Base-by-base conservation (phyloP, 768 basidiomycete genomes). In the Suillus hirtellus region DNA sequence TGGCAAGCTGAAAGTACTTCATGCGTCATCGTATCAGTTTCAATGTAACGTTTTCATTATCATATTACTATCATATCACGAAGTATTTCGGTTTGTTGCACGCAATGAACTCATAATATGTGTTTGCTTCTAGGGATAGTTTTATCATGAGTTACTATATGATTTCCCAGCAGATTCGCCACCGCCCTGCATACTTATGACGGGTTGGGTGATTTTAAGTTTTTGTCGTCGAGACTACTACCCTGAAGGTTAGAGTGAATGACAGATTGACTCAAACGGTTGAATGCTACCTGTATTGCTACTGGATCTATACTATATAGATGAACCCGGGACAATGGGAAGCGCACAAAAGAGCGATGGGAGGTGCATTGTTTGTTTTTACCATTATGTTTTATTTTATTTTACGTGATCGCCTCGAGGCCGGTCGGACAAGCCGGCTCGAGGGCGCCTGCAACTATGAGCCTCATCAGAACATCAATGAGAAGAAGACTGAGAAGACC, bases 361-460 rank as follows among this genome's bases (percentile, higher is more conserved):
- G 5, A 24, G 19, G 6, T 19, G 35, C 60, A 71, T 65, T 65
- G 68, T 71, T 58, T 31, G 11, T 27, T 58, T 58, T 42, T 19
- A 11, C 24, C 43, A 49, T 38, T 54, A 49, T 43, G 52, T 65
- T 42, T 9, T 60, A 60, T 70, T 47, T 67, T 63, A 65, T 40
- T 63, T 69, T 49, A 60, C 61, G 55, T 61, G 21, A 61, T 44
- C 19, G 64, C 74, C 73, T 72, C 74, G 74, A 74, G 73, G 74
- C 73, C 31, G 62, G 19, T 40, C 60, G 37, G 49, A 31, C 31
- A 43, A 60, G 37, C 52, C 56, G 38, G 42, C 40, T 43, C 38
- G 56, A 58, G 9, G 8, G 38, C 56, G 56, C 24, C 40, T 56
- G 15, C 27, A 3, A 38, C 37, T 40, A 58, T 58, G 56, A 58